These are phyloP conservation scores for Dionaea muscipula DNA, from an alignment of 179 eudicot species.

Conservation along the genomic window DNA sequence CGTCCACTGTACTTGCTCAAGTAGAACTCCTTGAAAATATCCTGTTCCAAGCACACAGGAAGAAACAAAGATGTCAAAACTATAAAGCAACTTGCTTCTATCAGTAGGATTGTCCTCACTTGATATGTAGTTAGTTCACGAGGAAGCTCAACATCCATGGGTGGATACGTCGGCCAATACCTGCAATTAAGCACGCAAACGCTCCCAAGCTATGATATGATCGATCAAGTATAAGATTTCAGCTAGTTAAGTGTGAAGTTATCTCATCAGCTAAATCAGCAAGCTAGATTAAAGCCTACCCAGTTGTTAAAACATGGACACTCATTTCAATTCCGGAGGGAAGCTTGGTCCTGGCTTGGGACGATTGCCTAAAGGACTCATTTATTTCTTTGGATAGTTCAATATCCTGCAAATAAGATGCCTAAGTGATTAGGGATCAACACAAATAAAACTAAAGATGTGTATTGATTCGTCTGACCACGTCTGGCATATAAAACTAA, in stretches of 20 bases:
- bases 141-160: slow-evolving; percentile 95
- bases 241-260: background rate
- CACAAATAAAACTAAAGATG: background rate
- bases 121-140: slow-evolving; percentile 90
- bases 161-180: slow-evolving; percentile 98
- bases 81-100: background rate
- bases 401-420: slow-evolving; percentile 52
- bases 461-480: no score
- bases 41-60: slow-evolving; percentile 29
- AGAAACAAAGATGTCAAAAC: background rate
- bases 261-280: background rate
- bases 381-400: slow-evolving; percentile 92
- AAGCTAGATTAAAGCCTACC: slow-evolving; percentile 27
- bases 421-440: background rate
- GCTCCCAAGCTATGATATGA: background rate
- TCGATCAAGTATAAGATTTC: background rate
- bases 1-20: slow-evolving; percentile 91
- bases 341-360: slow-evolving; percentile 92
- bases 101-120: slow-evolving; percentile 35
- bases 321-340: slow-evolving; percentile 99
- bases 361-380: slow-evolving; percentile 90
- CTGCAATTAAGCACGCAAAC: slow-evolving; percentile 30
- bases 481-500: no score
- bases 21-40: slow-evolving; percentile 89
- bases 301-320: slow-evolving; percentile 93